Evolutionary conservation across 371 early-diverging fungal genomes (phyloP).

Genomic region (Capniomyces stellatus): DNA sequence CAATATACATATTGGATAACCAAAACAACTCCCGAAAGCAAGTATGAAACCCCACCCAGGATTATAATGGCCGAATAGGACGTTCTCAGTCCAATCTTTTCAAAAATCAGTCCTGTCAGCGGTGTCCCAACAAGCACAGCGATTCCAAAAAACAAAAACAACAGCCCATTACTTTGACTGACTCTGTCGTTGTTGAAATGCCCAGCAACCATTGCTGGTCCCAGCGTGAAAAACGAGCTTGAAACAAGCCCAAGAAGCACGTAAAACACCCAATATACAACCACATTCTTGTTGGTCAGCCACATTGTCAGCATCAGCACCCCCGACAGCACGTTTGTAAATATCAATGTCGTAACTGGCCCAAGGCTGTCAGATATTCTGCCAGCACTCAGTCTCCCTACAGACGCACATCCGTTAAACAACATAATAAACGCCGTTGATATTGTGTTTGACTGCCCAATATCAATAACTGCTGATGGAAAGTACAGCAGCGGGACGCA

Average conservation of each 20-base stretch:
- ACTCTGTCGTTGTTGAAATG: constrained; percentile 13
- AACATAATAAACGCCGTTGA: constrained; percentile 30
- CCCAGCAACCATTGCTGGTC: constrained; percentile 24
- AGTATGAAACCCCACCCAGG: constrained; percentile 6
- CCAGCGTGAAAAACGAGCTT: constrained; percentile 24
- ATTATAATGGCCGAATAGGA: constrained; percentile 14
- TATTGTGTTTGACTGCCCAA: neutral
- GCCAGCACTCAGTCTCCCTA: constrained; percentile 47
- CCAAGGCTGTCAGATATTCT: constrained; percentile 37
- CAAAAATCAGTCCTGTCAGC: constrained; percentile 12
- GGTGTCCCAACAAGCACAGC: constrained; percentile 14
- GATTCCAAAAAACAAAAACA: constrained; percentile 13
- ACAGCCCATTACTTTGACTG: constrained; percentile 14
- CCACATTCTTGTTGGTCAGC: constrained; percentile 12
- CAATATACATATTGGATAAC: neutral
- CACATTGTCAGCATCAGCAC: constrained; percentile 1
- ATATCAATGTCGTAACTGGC: constrained; percentile 30
- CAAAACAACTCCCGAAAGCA: neutral
- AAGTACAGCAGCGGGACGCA: neutral
- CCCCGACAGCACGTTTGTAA: constrained; percentile 11
- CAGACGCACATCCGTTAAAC: constrained; percentile 35
- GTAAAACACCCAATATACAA: constrained; percentile 26
- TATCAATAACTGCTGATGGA: neutral
- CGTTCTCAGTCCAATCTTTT: constrained; percentile 12
- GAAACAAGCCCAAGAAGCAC: constrained; percentile 26